Percentiles rank a stretch among this genome's conserved stretches.
phyloP scores from a whole-genome alignment of 2,329 filamentous ascomycete species.

The Alternaria solani region DNA sequence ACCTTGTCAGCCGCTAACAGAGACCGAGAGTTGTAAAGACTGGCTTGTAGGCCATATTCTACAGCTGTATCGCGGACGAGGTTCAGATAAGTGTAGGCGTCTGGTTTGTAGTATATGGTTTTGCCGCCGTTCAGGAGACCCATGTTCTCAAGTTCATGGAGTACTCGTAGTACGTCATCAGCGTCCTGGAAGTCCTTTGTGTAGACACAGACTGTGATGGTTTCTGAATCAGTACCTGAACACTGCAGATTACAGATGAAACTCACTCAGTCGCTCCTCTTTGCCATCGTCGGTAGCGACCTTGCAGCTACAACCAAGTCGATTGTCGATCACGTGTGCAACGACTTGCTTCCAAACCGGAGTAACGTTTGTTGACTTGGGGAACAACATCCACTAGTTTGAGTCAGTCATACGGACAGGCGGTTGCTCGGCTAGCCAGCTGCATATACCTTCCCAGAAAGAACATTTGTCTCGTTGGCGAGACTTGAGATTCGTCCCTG shows the following conservation, averaged over 20 bases:
- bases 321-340: conserved; percentile 70
- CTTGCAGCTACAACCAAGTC: conserved; percentile 77
- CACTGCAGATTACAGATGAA: neutral
- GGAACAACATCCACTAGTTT: conserved; percentile 77
- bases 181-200: conserved; percentile 76
- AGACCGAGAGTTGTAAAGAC: conserved; percentile 54
- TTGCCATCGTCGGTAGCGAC: conserved; percentile 66
- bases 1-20: conserved; percentile 33
- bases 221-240: neutral
- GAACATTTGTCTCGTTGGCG: conserved; percentile 66
- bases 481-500: conserved; percentile 66
- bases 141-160: conserved; percentile 68
- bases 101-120: conserved; percentile 80
- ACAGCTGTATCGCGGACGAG: conserved; percentile 49
- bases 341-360: conserved; percentile 72
- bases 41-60: conserved; percentile 53
- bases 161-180: conserved; percentile 73
- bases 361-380: conserved; percentile 62
- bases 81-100: conserved; percentile 61
- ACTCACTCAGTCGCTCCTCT: conserved; percentile 63
- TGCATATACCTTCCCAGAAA: conserved; percentile 69
- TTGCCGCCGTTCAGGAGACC: conserved; percentile 62
- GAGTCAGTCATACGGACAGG: conserved; percentile 13
- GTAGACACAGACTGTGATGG: conserved; percentile 68
- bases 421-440: neutral